A percentile compares a stretch with the other conserved stretches of the same genome.
These are phyloP conservation scores for Insectozyma bohioensis DNA, from an alignment of 1,139 yeast genomes.

Conservation along the genomic window DNA sequence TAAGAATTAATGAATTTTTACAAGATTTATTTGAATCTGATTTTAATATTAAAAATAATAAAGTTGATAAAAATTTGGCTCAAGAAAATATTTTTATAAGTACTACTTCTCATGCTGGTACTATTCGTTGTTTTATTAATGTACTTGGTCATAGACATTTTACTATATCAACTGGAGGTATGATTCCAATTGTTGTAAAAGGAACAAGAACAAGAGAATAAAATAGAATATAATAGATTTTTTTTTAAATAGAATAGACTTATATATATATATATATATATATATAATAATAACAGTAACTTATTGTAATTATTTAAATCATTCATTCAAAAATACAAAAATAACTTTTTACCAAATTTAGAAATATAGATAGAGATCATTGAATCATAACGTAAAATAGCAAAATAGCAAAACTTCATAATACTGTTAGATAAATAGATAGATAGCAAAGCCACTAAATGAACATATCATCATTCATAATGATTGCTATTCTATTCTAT, in stretches of 20 bases:
- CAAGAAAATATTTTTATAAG: constrained; percentile 39
- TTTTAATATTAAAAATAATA: constrained; percentile 26
- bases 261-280: not conserved
- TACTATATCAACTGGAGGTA: constrained; percentile 65
- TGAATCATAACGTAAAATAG: too few species aligned
- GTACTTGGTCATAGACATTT: constrained; percentile 58
- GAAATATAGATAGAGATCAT: too few species aligned
- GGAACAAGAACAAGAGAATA: constrained; percentile 23
- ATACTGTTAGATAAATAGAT: too few species aligned
- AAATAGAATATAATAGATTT: not conserved
- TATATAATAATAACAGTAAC: too few species aligned
- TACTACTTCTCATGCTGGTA: constrained; percentile 65
- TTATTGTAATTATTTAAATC: too few species aligned
- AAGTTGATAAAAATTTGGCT: constrained; percentile 23
- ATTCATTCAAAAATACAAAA: too few species aligned
- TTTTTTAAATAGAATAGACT: not conserved
- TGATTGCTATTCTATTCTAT: too few species aligned
- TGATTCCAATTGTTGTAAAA: constrained; percentile 61
- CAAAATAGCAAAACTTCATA: too few species aligned
- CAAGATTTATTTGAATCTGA: constrained; percentile 49
- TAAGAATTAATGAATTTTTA: constrained; percentile 50
- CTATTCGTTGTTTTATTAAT: constrained; percentile 53
- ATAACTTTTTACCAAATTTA: too few species aligned
- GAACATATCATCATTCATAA: too few species aligned
- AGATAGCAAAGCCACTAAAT: too few species aligned